These are phyloP conservation scores for Drechslerella stenobrocha DNA, from an alignment of 2,329 filamentous ascomycete genomes.

Conservation along the genomic window DNA sequence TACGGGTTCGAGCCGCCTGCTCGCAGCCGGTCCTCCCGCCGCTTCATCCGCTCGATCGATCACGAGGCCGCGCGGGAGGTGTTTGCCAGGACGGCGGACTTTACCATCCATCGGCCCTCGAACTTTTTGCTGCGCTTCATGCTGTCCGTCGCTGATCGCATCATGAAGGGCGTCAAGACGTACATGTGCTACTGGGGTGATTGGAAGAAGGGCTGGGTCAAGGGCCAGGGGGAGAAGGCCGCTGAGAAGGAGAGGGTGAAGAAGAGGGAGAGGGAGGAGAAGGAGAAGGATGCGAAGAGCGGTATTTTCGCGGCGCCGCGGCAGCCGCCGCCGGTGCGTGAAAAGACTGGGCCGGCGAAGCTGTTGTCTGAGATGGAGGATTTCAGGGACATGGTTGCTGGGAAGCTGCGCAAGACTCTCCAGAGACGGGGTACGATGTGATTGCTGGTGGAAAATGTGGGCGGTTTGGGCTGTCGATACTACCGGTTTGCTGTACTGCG, in stretches of 20 bases:
- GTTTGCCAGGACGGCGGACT: constrained; percentile 25
- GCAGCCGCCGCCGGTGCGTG: background rate
- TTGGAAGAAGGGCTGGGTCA: constrained; percentile 42
- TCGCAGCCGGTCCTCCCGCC: constrained; percentile 18
- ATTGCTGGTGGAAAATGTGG: background rate
- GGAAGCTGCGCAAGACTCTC: constrained; percentile 15
- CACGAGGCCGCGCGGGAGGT: constrained; percentile 30
- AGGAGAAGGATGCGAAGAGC: constrained; percentile 2
- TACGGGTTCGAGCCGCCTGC: constrained; percentile 4
- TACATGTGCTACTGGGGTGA: constrained; percentile 38
- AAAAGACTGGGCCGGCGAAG: background rate
- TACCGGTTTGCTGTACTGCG: no score
- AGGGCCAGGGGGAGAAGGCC: constrained; percentile 19
- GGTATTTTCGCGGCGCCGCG: background rate
- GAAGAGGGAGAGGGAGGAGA: background rate
- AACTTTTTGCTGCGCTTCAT: constrained; percentile 29
- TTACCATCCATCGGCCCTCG: constrained; percentile 28
- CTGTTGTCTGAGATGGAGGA: constrained; percentile 31
- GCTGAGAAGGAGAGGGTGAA: constrained; percentile 6
- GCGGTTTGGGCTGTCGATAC: no score
- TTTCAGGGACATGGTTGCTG: constrained; percentile 30
- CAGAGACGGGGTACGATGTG: constrained; percentile 2
- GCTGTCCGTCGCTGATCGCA: constrained; percentile 25
- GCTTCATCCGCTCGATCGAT: constrained; percentile 31
- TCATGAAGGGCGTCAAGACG: constrained; percentile 34